Conservation (phyloP, 2,329 filamentous ascomycete genomes). For the Claviceps purpurea region DNA sequence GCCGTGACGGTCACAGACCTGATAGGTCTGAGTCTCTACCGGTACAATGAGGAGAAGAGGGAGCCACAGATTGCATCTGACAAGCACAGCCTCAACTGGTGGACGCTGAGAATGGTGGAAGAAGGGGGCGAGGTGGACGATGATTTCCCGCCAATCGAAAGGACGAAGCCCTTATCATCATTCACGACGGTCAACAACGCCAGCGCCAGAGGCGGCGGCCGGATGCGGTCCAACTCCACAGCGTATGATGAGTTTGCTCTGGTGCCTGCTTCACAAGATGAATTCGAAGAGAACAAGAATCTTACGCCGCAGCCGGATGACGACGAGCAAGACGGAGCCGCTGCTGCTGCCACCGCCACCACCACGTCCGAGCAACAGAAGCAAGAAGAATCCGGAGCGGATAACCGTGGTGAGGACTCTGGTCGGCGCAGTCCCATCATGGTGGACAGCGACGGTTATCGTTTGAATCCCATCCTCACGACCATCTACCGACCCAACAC, state of each 20-base stretch:
- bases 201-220: slow-evolving; percentile 49
- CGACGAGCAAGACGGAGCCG: slow-evolving; percentile 41
- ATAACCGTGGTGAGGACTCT: no score
- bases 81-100: slow-evolving; percentile 67
- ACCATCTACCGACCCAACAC: slow-evolving; percentile 44
- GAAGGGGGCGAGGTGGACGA: slow-evolving; percentile 76
- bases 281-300: slow-evolving; percentile 55
- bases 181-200: slow-evolving; percentile 77
- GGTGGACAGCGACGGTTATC: slow-evolving; percentile 20
- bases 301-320: slow-evolving; percentile 53
- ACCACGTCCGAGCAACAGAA: slow-evolving; percentile 8
- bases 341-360: neutral
- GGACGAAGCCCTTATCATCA: slow-evolving; percentile 59
- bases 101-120: slow-evolving; percentile 72
- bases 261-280: slow-evolving; percentile 54
- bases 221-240: slow-evolving; percentile 55
- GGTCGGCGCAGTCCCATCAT: no score
- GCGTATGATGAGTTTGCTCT: slow-evolving; percentile 75
- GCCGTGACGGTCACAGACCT: slow-evolving; percentile 63
- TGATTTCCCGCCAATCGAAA: slow-evolving; percentile 67
- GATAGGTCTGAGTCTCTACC: slow-evolving; percentile 68
- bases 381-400: slow-evolving; percentile 1
- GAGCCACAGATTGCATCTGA: slow-evolving; percentile 51
- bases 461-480: slow-evolving; percentile 46
- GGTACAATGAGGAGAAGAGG: slow-evolving; percentile 63